Evolutionary conservation across 768 basidiomycete genomes (phyloP), one percentile per base, ranked within the genome.

Genomic region (Sporobolomyces pararoseus): DNA sequence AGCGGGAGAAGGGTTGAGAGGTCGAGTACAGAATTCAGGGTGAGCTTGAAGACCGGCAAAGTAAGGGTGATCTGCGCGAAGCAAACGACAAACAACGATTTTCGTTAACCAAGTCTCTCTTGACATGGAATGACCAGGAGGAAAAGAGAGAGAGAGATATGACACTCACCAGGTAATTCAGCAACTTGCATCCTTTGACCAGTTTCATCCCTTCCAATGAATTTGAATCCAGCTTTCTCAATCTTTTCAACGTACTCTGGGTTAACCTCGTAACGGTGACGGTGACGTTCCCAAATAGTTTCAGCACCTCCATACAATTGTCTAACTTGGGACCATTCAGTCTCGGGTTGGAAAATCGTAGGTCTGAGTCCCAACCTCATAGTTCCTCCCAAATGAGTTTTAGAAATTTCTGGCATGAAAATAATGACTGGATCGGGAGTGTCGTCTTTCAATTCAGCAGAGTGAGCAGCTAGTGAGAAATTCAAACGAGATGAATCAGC

Each of bases 341-440:
- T 87, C 17, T 82, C 84, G 13, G 83, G 79, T 65, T 88, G 85
- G 79, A 98, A 97, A 54, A 97, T 85, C 3, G 95, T 99, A 5
- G 95, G 92, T n/a, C 95, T 87, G 49, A 98, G 83, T 29, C 96
- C 96, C n/a, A 97, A 85, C 17, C 96, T 88, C 96, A 99, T 99
- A n/a, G 95, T 99, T 27, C 96, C 96, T 60, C 96, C 96, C 86
- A 98, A 91, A 73, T 98, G 93, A 17, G 94, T 97, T 78, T 88
- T 89, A 16, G 92, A 96, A 75, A 99, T 90, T 79, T 99, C 96
- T 23, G 96, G 96, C 96, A 99, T 99, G 85, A 94, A 98, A 75
- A 98, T 84, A 80, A 97, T 83, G 65, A 93, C 83, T 2, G 89
- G 89, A 39, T 77, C 47, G 19, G 68, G 62, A 14, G 78, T 78